phyloP scores from a whole-genome alignment of 768 basidiomycete genomes.

The Sistotremastrum suecicum region DNA sequence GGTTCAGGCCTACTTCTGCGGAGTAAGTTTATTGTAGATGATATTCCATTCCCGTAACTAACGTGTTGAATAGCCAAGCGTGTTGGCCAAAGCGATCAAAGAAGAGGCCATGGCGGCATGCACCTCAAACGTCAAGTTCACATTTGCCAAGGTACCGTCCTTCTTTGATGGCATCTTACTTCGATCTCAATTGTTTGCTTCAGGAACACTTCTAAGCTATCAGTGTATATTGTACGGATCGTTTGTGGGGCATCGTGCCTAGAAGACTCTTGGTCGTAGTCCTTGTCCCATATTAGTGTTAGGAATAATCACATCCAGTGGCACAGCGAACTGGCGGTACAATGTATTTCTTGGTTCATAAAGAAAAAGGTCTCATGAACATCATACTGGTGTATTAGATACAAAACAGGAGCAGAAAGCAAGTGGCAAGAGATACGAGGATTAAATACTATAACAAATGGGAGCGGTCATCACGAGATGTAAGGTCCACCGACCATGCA shows the following conservation, averaged over 20 bases:
- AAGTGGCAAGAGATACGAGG: too few relatives aligned
- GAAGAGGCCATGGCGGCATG: constrained; percentile 47
- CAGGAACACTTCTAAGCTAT: constrained; percentile 46
- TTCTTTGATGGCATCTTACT: constrained; percentile 5
- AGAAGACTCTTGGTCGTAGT: too few relatives aligned
- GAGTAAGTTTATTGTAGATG: constrained; percentile 18
- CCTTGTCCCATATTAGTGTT: too few relatives aligned
- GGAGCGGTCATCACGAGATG: constrained; percentile 19
- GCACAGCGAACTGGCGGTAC: too few relatives aligned
- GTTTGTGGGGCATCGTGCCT: too few relatives aligned
- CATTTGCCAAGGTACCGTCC: constrained; percentile 63
- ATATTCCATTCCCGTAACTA: not conserved
- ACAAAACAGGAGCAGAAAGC: too few relatives aligned
- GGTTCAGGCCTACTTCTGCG: constrained; percentile 75
- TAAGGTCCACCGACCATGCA: constrained; percentile 78
- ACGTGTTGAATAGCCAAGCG: constrained; percentile 27
- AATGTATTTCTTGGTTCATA: too few relatives aligned
- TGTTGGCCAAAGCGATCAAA: constrained; percentile 64
- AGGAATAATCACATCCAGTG: too few relatives aligned
- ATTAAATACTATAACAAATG: too few relatives aligned
- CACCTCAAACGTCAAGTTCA: constrained; percentile 48
- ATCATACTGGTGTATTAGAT: too few relatives aligned
- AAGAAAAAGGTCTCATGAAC: too few relatives aligned
- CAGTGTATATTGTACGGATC: too few relatives aligned
- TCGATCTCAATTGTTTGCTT: not conserved